A percentile compares a stretch with the other conserved stretches of the same genome.
Conservation (phyloP, 1,284 basidiomycete species). For the Trichosporon sp. region DNA sequence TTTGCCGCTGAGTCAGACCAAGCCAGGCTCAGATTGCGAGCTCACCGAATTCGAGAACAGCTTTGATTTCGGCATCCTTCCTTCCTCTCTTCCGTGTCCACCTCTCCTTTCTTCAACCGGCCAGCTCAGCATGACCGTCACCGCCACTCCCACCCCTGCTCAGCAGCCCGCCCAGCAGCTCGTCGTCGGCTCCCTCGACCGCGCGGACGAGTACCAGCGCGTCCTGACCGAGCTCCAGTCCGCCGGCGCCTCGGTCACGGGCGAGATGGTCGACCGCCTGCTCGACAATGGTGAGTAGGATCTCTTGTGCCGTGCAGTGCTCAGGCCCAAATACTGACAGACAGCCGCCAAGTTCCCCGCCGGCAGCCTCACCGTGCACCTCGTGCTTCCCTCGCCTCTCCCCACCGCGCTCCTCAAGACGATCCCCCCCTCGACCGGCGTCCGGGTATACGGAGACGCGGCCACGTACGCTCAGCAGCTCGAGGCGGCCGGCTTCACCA, state of each 20-base stretch:
- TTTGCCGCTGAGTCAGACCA: conserved; percentile 3
- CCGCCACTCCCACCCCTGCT: conserved; percentile 9
- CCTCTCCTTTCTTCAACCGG: neutral
- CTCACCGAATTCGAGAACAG: neutral
- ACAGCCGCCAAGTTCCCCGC: conserved; percentile 45
- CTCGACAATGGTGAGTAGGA: conserved; percentile 44
- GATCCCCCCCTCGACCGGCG: conserved; percentile 42
- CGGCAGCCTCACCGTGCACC: conserved; percentile 38
- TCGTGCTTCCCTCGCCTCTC: conserved; percentile 46
- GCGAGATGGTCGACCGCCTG: conserved; percentile 49
- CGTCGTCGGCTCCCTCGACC: conserved; percentile 46
- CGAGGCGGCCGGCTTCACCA: neutral
- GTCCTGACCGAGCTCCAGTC: conserved; percentile 35
- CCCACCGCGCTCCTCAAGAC: conserved; percentile 33
- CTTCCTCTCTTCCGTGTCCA: neutral
- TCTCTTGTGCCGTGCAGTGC: neutral
- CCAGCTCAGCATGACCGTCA: neutral
- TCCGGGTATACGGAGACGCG: conserved; percentile 34
- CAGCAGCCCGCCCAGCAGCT: conserved; percentile 27
- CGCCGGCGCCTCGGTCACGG: conserved; percentile 31
- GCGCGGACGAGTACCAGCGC: conserved; percentile 45
- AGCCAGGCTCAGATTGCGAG: too few relatives aligned
- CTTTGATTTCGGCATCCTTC: neutral
- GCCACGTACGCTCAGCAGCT: conserved; percentile 16
- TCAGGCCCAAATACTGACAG: neutral